Percentiles rank a stretch among this genome's conserved stretches.
These are phyloP conservation scores for Zarea fungicola DNA, from an alignment of 2,329 filamentous ascomycete genomes.

Conservation along the genomic window DNA sequence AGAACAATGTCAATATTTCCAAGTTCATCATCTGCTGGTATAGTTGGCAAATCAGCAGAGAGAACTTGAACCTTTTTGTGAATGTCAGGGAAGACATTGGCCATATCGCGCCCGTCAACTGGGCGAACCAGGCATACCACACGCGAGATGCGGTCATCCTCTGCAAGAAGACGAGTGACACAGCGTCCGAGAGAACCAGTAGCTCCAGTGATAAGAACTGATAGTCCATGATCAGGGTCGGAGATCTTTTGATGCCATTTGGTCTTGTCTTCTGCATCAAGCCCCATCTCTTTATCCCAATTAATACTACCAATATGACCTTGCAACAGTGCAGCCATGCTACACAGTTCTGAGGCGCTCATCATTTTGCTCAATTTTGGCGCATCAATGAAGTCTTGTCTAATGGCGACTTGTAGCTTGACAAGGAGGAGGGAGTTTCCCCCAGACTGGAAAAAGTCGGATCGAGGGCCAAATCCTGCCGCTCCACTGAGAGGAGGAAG, in stretches of 20 bases:
- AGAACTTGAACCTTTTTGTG: too few species aligned
- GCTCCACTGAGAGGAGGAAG: too few species aligned
- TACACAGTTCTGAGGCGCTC: neutral
- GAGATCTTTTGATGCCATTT: too few species aligned
- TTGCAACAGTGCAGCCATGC: neutral
- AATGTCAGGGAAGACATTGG: neutral
- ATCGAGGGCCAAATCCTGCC: too few species aligned
- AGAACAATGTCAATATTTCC: neutral
- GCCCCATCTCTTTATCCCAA: too few species aligned
- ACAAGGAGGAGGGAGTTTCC: constrained; percentile 9
- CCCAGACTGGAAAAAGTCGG: constrained; percentile 8
- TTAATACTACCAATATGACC: too few species aligned
- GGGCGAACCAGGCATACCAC: neutral
- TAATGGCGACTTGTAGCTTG: constrained; percentile 1
- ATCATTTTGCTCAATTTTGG: neutral
- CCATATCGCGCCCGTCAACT: neutral
- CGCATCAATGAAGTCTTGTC: neutral
- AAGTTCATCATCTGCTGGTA: too few species aligned
- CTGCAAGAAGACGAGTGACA: neutral
- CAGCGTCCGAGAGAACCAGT: neutral
- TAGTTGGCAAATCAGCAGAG: neutral
- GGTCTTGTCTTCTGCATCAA: neutral
- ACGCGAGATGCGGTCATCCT: neutral
- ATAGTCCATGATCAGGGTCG: neutral
- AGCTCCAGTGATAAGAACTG: neutral